phyloP scores from a whole-genome alignment of 352 stramenopile genomes.

The Aphanomyces euteiches region DNA sequence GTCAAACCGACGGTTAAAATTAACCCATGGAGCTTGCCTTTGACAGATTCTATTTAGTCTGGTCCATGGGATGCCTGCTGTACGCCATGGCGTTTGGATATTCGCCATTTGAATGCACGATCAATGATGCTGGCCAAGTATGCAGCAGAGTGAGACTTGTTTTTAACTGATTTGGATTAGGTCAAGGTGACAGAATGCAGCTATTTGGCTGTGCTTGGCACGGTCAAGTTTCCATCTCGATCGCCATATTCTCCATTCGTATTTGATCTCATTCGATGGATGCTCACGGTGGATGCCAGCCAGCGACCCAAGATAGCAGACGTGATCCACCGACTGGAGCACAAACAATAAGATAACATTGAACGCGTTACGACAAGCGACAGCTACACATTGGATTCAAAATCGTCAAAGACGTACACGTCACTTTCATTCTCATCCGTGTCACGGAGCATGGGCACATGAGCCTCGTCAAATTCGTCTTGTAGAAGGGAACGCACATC shows the following conservation, averaged over 20 bases:
- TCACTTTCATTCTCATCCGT: no score
- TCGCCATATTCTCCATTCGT: conserved; percentile 53
- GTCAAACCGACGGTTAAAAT: conserved; percentile 57
- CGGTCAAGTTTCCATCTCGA: conserved; percentile 68
- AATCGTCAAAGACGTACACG: no score
- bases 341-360: neutral
- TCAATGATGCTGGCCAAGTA: conserved; percentile 62
- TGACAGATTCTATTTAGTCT: conserved; percentile 46
- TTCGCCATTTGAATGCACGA: conserved; percentile 85
- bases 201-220: conserved; percentile 81
- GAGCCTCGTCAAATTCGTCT: no score
- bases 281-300: conserved; percentile 53
- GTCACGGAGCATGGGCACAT: no score
- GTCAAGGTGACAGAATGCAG: conserved; percentile 70
- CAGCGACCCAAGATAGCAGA: conserved; percentile 59
- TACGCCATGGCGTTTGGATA: conserved; percentile 88
- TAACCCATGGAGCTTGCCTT: neutral
- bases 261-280: conserved; percentile 72
- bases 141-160: neutral
- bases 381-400: no score
- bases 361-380: neutral
- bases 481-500: no score
- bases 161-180: neutral
- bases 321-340: conserved; percentile 60
- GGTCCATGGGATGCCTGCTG: conserved; percentile 85